phyloP scores from a whole-genome alignment of 2,329 filamentous ascomycete genomes.

The Curvularia verruculosa region DNA sequence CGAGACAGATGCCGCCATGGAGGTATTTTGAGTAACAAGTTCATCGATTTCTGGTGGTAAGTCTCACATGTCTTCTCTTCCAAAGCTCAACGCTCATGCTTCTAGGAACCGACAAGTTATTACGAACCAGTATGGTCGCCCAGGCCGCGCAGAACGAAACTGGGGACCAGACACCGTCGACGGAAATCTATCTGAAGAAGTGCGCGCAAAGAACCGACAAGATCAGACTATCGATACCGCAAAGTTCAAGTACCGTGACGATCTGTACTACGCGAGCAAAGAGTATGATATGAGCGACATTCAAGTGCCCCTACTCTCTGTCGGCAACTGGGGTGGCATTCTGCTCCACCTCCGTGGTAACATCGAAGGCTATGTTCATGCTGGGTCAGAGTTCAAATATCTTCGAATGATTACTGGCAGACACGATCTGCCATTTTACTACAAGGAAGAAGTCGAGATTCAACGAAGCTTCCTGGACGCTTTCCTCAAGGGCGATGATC shows the following conservation, averaged over 20 bases:
- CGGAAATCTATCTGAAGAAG: conserved; percentile 62
- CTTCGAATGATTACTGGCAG: conserved; percentile 72
- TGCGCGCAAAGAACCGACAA: conserved; percentile 56
- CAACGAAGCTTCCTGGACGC: conserved; percentile 72
- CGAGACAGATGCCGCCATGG: conserved; percentile 53
- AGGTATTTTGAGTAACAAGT: conserved; percentile 46
- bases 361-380: conserved; percentile 67
- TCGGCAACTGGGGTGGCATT: conserved; percentile 76
- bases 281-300: conserved; percentile 71
- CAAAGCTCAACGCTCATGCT: neutral
- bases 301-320: conserved; percentile 68
- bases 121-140: conserved; percentile 70
- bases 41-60: conserved; percentile 63
- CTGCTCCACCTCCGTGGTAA: conserved; percentile 72
- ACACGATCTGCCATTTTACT: conserved; percentile 76
- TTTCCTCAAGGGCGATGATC: conserved; percentile 71
- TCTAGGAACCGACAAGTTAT: conserved; percentile 67
- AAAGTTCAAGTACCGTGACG: conserved; percentile 64
- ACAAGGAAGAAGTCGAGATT: conserved; percentile 69
- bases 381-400: conserved; percentile 71
- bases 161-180: conserved; percentile 65
- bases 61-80: neutral
- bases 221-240: conserved; percentile 43
- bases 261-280: conserved; percentile 68
- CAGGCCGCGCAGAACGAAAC: conserved; percentile 57